These are phyloP conservation scores for Penicillium sp. DNA, from an alignment of 2,329 filamentous ascomycete genomes.

Conservation along the genomic window DNA sequence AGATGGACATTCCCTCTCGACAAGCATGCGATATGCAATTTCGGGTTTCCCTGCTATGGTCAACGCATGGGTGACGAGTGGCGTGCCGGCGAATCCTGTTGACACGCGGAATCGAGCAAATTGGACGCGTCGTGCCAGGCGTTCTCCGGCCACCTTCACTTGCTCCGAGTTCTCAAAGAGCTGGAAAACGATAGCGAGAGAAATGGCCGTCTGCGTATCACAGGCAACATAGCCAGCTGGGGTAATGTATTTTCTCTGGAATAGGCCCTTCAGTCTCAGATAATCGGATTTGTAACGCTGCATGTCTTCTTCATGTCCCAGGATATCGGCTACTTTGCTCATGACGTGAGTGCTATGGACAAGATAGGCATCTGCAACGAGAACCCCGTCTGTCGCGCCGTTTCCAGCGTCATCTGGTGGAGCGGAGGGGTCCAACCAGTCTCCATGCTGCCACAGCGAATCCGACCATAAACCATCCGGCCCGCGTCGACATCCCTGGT, in stretches of 20 bases:
- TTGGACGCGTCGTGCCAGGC: slow-evolving; percentile 13
- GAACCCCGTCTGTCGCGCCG: slow-evolving; percentile 1
- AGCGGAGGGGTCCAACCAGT: slow-evolving; percentile 11
- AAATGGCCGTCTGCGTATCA: slow-evolving; percentile 4
- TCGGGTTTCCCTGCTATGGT: slow-evolving; percentile 19
- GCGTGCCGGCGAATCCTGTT: slow-evolving; percentile 39
- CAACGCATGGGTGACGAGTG: slow-evolving; percentile 29
- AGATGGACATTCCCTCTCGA: slow-evolving; percentile 25
- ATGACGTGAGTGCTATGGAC: slow-evolving; percentile 3
- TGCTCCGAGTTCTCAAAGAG: slow-evolving; percentile 37
- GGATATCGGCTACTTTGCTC: slow-evolving; percentile 32
- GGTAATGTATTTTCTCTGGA: slow-evolving; percentile 4
- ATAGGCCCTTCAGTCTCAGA: background rate
- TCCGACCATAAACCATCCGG: slow-evolving; percentile 4
- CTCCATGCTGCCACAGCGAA: slow-evolving; percentile 18
- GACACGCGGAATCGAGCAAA: slow-evolving; percentile 33
- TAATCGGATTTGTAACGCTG: background rate
- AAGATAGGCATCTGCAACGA: slow-evolving; percentile 10
- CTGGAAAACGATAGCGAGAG: slow-evolving; percentile 3
- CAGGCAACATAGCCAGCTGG: background rate
- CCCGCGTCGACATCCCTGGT: slow-evolving; percentile 3
- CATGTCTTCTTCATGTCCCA: background rate
- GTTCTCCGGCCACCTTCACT: slow-evolving; percentile 5
- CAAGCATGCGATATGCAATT: slow-evolving; percentile 44
- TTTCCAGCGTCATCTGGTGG: slow-evolving; percentile 8